Base-by-base conservation (phyloP, 2,329 filamentous ascomycete genomes). In the Bisporella sp. region DNA sequence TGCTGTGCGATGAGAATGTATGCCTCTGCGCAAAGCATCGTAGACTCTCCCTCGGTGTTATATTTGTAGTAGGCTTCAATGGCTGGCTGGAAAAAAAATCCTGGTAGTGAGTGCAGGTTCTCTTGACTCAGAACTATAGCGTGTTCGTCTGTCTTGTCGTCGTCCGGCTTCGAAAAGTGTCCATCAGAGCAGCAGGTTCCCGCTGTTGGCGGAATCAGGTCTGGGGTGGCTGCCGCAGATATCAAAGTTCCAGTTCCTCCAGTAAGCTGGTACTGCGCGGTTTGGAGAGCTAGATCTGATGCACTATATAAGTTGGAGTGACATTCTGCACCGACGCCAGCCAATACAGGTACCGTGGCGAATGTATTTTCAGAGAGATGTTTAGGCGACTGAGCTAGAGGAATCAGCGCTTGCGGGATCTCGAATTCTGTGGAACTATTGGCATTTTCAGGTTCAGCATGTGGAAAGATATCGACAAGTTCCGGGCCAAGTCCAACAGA, bases 21-120 rank as follows among this genome's bases (percentile, higher is more conserved):
- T 5, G 67, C 67, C 21, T 65, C 62, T 1, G 56, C 55, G 49
- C 67, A 69, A 4, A 58, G 57, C 0, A 63, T 66, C 3, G 66
- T 69, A 3, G 62, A 63, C 45, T 66, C 63, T 7, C 39, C 41
- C 32, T 52, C 41, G 33, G 40, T 42, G 31, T n/a, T 52, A 33
- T 52, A 35, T 46, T 5, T 40, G 43, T 39, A 50, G 48, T 41
- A 50, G 32, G 48, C 40, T 11, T 12, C 7, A 21, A 42, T 42
- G 7, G 40, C n/a, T 42, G 40, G 29, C 40, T 42, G n/a, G n/a
- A 28, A 28, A 21, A 21, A 3, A 28, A 21, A 42, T 4, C 40
- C 40, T 28, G 40, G 13, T 2, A 40, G n/a, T 39, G 31, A 50
- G n/a, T 31, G 48, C 42, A 29, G 30, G 42, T 42, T 46, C 31